These are phyloP conservation scores for Rhizopus microsporus DNA, from an alignment of 371 early-diverging fungal genomes.

Conservation along the genomic window DNA sequence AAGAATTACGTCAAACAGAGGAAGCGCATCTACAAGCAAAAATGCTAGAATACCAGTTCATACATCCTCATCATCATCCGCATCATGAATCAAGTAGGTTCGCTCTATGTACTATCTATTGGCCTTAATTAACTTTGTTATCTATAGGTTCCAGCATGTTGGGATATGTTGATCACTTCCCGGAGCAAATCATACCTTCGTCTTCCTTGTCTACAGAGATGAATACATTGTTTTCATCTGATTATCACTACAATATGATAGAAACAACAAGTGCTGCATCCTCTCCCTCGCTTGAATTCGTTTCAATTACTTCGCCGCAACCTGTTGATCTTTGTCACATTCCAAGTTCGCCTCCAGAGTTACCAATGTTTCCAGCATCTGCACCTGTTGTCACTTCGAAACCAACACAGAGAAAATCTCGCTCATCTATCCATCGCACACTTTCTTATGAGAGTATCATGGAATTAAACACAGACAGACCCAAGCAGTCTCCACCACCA, in stretches of 20 bases:
- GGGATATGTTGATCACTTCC: constrained; percentile 1
- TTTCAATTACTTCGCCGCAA: constrained; percentile 2
- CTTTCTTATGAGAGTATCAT: constrained; percentile 25
- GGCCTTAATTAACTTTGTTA: not conserved
- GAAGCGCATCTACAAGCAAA: constrained; percentile 30
- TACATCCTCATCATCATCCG: constrained; percentile 4
- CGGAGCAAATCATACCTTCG: not conserved
- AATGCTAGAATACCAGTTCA: constrained; percentile 27
- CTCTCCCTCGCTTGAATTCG: constrained; percentile 14
- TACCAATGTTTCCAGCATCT: constrained; percentile 3
- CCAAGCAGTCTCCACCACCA: constrained; percentile 1
- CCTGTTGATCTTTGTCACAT: constrained; percentile 5
- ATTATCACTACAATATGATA: constrained; percentile 3
- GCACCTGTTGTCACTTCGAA: constrained; percentile 1
- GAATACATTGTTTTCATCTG: constrained; percentile 1
- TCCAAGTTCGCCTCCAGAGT: constrained; percentile 8
- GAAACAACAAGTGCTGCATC: constrained; percentile 10
- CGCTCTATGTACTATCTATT: not conserved
- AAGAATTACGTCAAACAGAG: constrained; percentile 29
- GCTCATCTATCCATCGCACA: constrained; percentile 10
- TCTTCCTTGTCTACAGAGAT: constrained; percentile 13
- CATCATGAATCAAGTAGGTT: not conserved
- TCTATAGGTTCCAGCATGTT: not conserved
- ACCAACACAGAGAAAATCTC: not conserved
- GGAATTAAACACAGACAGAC: constrained; percentile 5